Conservation (phyloP, 2,329 filamentous ascomycete species). For the Phialophora tarda region DNA sequence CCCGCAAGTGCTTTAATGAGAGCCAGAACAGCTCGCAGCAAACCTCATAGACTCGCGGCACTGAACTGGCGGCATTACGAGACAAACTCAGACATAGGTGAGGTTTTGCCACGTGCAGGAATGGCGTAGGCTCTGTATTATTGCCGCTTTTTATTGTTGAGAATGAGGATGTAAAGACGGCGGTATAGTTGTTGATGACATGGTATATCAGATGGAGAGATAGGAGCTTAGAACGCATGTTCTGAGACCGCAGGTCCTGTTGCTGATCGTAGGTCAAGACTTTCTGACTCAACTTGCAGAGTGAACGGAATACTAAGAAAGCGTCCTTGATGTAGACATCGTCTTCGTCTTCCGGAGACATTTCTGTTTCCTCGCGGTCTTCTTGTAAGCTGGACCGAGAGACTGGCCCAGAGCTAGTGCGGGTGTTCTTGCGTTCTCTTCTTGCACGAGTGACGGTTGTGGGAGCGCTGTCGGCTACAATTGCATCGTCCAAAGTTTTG, state of each 20-base stretch:
- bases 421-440: conserved; percentile 50
- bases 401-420: conserved; percentile 52
- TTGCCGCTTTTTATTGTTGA: conserved; percentile 90
- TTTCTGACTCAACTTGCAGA: conserved; percentile 97
- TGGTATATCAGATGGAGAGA: conserved; percentile 96
- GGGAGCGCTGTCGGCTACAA: conserved; percentile 69
- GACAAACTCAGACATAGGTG: conserved; percentile 95
- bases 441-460: conserved; percentile 69
- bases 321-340: conserved; percentile 97
- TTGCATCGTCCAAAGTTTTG: conserved; percentile 69
- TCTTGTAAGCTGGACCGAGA: conserved; percentile 44
- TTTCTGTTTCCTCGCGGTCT: conserved; percentile 49
- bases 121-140: conserved; percentile 80
- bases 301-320: conserved; percentile 94
- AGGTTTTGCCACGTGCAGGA: conserved; percentile 94
- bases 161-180: conserved; percentile 86
- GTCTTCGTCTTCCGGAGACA: conserved; percentile 67
- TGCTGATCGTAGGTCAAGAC: conserved; percentile 86
- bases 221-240: conserved; percentile 95
- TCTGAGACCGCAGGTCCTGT: conserved; percentile 88
- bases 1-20: conserved; percentile 90
- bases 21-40: conserved; percentile 98
- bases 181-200: conserved; percentile 89
- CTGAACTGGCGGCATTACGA: conserved; percentile 91
- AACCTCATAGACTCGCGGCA: conserved; percentile 90